Evolutionary conservation across 257 asterid genomes (phyloP), one percentile per base, ranked within the genome.

Genomic region (Galeopsis tetrahit): DNA sequence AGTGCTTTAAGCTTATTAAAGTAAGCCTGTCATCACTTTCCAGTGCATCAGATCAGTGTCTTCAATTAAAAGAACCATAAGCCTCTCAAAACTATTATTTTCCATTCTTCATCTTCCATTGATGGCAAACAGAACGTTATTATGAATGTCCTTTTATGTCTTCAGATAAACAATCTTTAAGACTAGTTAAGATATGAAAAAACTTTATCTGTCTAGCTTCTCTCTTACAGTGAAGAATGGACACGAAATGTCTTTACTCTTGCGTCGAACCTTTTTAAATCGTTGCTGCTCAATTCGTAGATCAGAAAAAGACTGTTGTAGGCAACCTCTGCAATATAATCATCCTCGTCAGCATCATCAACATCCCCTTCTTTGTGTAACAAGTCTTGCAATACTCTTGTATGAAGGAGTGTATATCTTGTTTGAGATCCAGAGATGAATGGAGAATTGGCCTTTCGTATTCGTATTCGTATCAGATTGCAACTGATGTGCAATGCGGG

Each of bases 181-280:
- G 10, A 2, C 3, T 60, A 6, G 1, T 46, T 6, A 71, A 14
- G 33, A 34, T 69, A 71, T 15, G 69, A 2, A 61, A 59, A 10
- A 60, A 46, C 14, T 33, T 71, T 17, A 44, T 62, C 62, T 71
- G 46, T 3, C 8, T 3, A 5, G 69, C 76, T 71, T 60, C 76
- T 2, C 4, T 58, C 2, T 4, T 21, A 42, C 48, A 42, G 9
- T 10, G 48, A 42, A 2, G 48, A 42, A 42, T 42, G 48, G 64
- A 59, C n/a, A 34, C 2, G 3, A 33, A 21, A 10, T 8, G 13
- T 11, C 32, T 11, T 2, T 28, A 6, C 1, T 4, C 17, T 2
- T 6, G 13, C 7, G 2, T 5, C n/a, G 0, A 11, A 2, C 14
- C n/a, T n/a, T n/a, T n/a, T n/a, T n/a, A n/a, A n/a, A n/a, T n/a